Conservation (phyloP, 2,329 filamentous ascomycete genomes). For the Amylocarpus encephaloides region DNA sequence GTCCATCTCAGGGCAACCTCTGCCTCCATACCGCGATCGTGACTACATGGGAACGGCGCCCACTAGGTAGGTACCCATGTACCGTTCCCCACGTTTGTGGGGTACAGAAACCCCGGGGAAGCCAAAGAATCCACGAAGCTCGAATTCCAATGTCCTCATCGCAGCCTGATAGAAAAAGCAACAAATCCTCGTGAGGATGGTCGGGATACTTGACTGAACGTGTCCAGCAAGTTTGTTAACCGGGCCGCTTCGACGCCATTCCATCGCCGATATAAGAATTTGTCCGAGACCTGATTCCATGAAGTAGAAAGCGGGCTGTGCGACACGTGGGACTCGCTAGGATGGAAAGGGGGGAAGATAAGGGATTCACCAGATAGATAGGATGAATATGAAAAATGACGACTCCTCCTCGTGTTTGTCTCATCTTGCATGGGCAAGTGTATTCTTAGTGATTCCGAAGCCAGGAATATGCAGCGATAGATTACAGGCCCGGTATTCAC, state of each 20-base stretch:
- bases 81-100: background rate
- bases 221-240: no score
- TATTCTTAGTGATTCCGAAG: background rate
- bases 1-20: no score
- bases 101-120: background rate
- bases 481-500: background rate
- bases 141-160: background rate
- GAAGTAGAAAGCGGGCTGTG: background rate
- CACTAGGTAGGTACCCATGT: background rate
- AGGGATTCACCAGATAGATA: background rate
- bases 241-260: no score
- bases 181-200: background rate
- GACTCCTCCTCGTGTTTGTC: background rate
- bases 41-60: background rate
- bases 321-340: background rate
- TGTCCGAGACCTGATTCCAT: no score
- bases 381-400: slow-evolving; percentile 5
- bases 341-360: background rate
- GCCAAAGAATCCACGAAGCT: background rate
- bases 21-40: no score
- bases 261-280: no score
- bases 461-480: background rate
- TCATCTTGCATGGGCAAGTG: background rate
- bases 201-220: no score
- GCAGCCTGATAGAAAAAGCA: background rate